Evolutionary conservation across 257 asterid species (phyloP).

Genomic region (Solanum chiquidenum): DNA sequence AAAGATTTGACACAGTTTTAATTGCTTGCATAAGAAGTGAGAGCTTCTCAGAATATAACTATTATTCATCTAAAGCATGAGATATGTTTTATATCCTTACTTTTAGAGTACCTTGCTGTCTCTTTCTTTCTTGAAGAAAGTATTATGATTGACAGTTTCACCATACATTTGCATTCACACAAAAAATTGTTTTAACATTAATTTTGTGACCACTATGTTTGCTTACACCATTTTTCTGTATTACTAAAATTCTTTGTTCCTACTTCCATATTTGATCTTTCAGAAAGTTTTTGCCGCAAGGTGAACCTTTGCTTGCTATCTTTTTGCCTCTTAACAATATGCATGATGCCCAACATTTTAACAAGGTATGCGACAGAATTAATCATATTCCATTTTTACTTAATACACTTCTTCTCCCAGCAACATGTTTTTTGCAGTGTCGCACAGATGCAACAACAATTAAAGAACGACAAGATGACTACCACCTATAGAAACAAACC

Average conservation of each 20-base stretch:
- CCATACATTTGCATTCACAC: too few species aligned
- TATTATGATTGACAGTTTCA: not conserved
- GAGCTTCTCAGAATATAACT: too few species aligned
- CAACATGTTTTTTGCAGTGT: too few species aligned
- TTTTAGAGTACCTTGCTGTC: not conserved
- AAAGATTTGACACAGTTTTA: not conserved
- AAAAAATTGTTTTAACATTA: too few species aligned
- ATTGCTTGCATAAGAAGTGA: not conserved
- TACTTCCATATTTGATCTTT: too few species aligned
- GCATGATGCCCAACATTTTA: too few species aligned
- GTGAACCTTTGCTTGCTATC: not conserved
- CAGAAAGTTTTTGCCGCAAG: not conserved
- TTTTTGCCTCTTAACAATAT: not conserved
- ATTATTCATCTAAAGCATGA: too few species aligned
- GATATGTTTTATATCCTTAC: too few species aligned
- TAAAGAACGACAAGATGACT: not conserved
- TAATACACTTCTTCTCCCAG: not conserved
- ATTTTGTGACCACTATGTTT: too few species aligned
- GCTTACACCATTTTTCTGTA: too few species aligned
- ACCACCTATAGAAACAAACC: too few species aligned
- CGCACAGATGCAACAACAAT: not conserved
- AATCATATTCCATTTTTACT: too few species aligned
- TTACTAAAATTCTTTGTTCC: not conserved
- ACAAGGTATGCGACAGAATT: not conserved
- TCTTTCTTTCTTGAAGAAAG: not conserved